Base-by-base conservation (phyloP, 805 yeast species). In the Scheffersomyces coipomensis region DNA sequence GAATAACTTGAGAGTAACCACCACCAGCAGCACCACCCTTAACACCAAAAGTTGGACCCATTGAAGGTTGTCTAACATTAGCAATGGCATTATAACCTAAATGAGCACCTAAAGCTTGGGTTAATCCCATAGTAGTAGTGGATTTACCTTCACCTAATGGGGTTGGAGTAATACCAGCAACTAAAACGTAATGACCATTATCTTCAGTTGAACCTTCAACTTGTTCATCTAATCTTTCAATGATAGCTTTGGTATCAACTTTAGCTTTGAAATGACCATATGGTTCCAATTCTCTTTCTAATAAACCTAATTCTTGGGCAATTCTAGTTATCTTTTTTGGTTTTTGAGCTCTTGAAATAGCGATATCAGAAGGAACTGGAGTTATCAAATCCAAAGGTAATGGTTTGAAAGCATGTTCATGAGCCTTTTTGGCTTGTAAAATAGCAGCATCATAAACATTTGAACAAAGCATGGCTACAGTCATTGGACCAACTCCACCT, bases 11-110 rank as follows among this genome's bases (percentile, higher is more conserved):
- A 2, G 98, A 78, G 65, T 89, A 91, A 34, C 98, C 98, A 60
- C 98, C 99, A 53, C 99, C 99, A 15, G 98, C 98, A 42, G 99
- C 99, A 64, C 98, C 98, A 57, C 99, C 99, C 70, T 91, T 91
- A 54, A 91, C 89, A 63, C 99, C 99, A 55, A 91, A 91, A 15
- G 98, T 91, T 37, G 99, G 99, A 29, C 98, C 98, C 97, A 91
- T 88, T 8, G 95, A 85, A 21, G 98, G 98, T 64, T 91, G 99
- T 64, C 99, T 85, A 37, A 91, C 96, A 55, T 88, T 89, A 38
- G 98, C 99, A 62, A 90, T 81, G 27, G 95, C 82, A 42, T 84
- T 83, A 62, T 79, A 81, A 37, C 81, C 77, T 53, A 91, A 74
- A 55, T 88, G 95, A 19, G 97, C 97, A 44, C 96, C 95, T 42